Evolutionary conservation across 1,284 basidiomycete species (phyloP).

Genomic region (Entoloma clypeatum): DNA sequence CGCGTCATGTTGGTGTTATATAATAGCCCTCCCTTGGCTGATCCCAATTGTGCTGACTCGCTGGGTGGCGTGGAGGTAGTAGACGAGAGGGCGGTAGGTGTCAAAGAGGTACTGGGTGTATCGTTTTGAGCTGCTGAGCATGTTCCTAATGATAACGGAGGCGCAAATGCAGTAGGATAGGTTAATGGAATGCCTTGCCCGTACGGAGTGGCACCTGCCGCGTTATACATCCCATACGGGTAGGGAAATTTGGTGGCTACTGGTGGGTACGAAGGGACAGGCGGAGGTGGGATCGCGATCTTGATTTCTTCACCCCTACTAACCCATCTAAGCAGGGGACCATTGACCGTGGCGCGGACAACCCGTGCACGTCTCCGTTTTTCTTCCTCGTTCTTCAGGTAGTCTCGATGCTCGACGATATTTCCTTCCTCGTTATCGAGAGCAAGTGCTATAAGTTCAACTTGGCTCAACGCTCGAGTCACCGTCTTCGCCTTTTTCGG

Average conservation of each 20-base stretch:
- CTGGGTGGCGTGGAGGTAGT: too few relatives aligned
- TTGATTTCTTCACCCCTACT: slow-evolving; percentile 59
- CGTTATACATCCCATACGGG: slow-evolving; percentile 18
- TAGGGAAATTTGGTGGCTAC: slow-evolving; percentile 18
- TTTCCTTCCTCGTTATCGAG: slow-evolving; percentile 85
- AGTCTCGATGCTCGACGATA: slow-evolving; percentile 72
- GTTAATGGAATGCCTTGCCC: slow-evolving; percentile 15
- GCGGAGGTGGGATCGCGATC: slow-evolving; percentile 34
- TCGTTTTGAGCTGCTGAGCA: too few relatives aligned
- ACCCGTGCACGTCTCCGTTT: slow-evolving; percentile 67
- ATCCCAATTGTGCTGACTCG: too few relatives aligned
- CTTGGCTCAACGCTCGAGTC: slow-evolving; percentile 61
- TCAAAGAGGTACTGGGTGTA: too few relatives aligned
- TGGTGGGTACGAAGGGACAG: slow-evolving; percentile 20
- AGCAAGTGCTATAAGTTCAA: slow-evolving; percentile 75
- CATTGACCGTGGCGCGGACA: slow-evolving; percentile 57
- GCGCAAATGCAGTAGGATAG: slow-evolving; percentile 13
- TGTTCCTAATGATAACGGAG: too few relatives aligned
- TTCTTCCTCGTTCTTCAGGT: slow-evolving; percentile 77
- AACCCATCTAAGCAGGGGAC: slow-evolving; percentile 72
- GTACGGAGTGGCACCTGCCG: slow-evolving; percentile 15
- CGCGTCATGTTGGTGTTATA: too few relatives aligned
- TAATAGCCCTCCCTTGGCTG: too few relatives aligned
- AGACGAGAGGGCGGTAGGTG: too few relatives aligned
- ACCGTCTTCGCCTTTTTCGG: slow-evolving; percentile 58